Percentiles rank a stretch among this genome's conserved stretches.
phyloP scores from a whole-genome alignment of 805 yeast species.

The Teunomyces aglyptinius region DNA sequence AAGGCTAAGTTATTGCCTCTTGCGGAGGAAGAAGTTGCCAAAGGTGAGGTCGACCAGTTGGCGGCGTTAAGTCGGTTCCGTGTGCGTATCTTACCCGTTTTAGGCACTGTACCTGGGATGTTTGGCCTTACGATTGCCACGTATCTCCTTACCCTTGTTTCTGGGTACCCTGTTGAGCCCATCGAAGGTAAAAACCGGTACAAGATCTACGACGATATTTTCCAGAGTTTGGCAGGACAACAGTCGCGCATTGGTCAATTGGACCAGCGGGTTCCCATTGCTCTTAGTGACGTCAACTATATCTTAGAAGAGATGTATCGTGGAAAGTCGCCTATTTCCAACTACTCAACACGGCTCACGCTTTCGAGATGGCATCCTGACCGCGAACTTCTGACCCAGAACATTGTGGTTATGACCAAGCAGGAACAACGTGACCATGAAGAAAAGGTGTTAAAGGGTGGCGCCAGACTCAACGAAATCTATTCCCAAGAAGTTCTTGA shows the following conservation, averaged over 20 bases:
- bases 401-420: slow-evolving; percentile 83
- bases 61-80: slow-evolving; percentile 87
- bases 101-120: slow-evolving; percentile 96
- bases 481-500: slow-evolving; percentile 60
- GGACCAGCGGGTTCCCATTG: slow-evolving; percentile 74
- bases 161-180: slow-evolving; percentile 90
- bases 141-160: slow-evolving; percentile 69
- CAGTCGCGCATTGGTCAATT: slow-evolving; percentile 70
- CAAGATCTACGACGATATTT: slow-evolving; percentile 79
- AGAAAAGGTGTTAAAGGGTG: slow-evolving; percentile 65
- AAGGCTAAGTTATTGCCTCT: slow-evolving; percentile 87
- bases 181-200: slow-evolving; percentile 86
- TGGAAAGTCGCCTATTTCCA: slow-evolving; percentile 87
- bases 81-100: slow-evolving; percentile 90
- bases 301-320: slow-evolving; percentile 88
- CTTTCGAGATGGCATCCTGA: slow-evolving; percentile 82
- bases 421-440: slow-evolving; percentile 86
- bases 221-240: slow-evolving; percentile 85
- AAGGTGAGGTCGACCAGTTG: slow-evolving; percentile 83
- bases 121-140: slow-evolving; percentile 92
- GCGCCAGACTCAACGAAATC: slow-evolving; percentile 59
- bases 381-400: slow-evolving; percentile 64
- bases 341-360: slow-evolving; percentile 75
- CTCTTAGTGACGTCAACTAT: slow-evolving; percentile 72
- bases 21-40: slow-evolving; percentile 73